Conservation (phyloP, 768 basidiomycete genomes). For the Boletus rex-veris region DNA sequence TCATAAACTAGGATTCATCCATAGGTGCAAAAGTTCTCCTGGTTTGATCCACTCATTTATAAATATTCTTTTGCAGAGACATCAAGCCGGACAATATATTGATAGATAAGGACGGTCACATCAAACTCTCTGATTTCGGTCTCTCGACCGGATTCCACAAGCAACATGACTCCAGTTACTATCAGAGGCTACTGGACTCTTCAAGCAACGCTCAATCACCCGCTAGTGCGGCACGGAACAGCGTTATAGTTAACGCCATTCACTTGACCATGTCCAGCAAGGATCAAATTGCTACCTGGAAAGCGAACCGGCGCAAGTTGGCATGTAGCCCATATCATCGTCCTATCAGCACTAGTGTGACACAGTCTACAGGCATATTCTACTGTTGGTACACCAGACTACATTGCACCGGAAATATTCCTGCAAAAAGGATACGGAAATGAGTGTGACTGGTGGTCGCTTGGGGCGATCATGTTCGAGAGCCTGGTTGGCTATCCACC, state of each 20-base stretch:
- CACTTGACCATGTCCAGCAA: conserved; percentile 93
- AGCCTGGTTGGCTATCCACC: conserved; percentile 96
- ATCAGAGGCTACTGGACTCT: conserved; percentile 80
- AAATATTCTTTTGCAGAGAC: conserved; percentile 52
- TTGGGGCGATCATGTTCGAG: conserved; percentile 98
- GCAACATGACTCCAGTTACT: conserved; percentile 94
- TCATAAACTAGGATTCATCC: conserved; percentile 95
- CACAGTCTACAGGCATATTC: conserved; percentile 74
- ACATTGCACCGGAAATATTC: conserved; percentile 98
- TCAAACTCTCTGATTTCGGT: conserved; percentile 98
- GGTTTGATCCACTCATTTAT: not conserved
- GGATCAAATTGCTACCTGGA: conserved; percentile 96
- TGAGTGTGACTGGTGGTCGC: conserved; percentile 99
- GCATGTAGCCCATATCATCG: conserved; percentile 40
- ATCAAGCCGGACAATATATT: conserved; percentile 98
- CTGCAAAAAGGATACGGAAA: conserved; percentile 95
- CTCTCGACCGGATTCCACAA: conserved; percentile 99
- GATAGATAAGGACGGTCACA: conserved; percentile 89
- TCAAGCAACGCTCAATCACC: conserved; percentile 45
- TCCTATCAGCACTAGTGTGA: conserved; percentile 1
- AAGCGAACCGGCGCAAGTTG: conserved; percentile 93
- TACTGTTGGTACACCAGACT: conserved; percentile 95
- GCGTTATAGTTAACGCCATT: conserved; percentile 96
- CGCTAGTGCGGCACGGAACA: conserved; percentile 66
- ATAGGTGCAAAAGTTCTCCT: conserved; percentile 54